Percentiles rank a stretch among this genome's conserved stretches.
Conservation (phyloP, 1,284 basidiomycete genomes). For the Coriolopsis trogii region DNA sequence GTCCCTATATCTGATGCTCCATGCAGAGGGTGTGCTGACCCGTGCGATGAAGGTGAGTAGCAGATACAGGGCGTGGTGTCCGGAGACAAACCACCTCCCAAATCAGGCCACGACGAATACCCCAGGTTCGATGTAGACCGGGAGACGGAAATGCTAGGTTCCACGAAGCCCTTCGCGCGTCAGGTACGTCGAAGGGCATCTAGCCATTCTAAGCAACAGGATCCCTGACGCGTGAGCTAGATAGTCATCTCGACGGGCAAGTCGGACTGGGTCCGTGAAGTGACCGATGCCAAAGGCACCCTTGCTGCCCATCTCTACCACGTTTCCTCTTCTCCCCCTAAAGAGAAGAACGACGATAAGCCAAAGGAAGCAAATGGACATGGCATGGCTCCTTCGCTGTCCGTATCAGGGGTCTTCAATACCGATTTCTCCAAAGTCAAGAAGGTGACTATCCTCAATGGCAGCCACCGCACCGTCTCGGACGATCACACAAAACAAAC, state of each 20-base stretch:
- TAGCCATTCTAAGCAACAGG: no score
- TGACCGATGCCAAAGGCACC: constrained; percentile 67
- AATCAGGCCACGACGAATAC: constrained; percentile 71
- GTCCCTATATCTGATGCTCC: constrained; percentile 73
- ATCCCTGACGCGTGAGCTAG: constrained; percentile 38
- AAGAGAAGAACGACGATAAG: constrained; percentile 14
- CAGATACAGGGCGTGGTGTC: neutral
- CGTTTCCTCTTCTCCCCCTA: constrained; percentile 36
- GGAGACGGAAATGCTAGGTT: constrained; percentile 79
- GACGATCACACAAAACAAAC: constrained; percentile 65
- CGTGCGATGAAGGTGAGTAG: constrained; percentile 68
- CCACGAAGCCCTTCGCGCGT: constrained; percentile 79
- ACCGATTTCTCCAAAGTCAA: constrained; percentile 44
- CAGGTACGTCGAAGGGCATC: no score
- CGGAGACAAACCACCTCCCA: constrained; percentile 16
- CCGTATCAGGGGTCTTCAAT: constrained; percentile 58
- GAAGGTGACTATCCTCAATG: constrained; percentile 77
- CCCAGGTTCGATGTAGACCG: constrained; percentile 79
- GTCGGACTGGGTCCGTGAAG: constrained; percentile 82
- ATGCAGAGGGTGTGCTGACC: constrained; percentile 78
- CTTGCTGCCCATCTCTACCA: constrained; percentile 65
- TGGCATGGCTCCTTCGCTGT: constrained; percentile 21
- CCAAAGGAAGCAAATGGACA: constrained; percentile 20
- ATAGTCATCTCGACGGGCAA: constrained; percentile 88
- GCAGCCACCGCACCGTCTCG: constrained; percentile 72